phyloP scores from a whole-genome alignment of 495 filamentous ascomycete species.

The Lasiosphaeriaceae sp. region DNA sequence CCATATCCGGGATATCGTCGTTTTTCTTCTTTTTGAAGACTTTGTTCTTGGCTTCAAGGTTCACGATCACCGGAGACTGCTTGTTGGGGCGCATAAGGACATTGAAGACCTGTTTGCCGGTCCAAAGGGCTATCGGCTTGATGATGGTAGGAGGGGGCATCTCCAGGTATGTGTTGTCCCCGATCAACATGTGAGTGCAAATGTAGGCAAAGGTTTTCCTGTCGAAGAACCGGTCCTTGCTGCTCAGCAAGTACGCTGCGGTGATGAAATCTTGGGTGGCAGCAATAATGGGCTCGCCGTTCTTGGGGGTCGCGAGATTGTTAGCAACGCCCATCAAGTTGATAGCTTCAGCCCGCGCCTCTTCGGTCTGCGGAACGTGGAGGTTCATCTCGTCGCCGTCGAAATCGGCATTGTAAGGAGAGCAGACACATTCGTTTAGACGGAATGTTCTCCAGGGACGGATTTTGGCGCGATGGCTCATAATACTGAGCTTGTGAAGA shows the following conservation, averaged over 20 bases:
- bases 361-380: slow-evolving; percentile 96
- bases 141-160: slow-evolving; percentile 80
- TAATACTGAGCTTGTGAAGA: slow-evolving; percentile 95
- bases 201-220: slow-evolving; percentile 81
- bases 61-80: slow-evolving; percentile 73
- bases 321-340: slow-evolving; percentile 97
- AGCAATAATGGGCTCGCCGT: slow-evolving; percentile 96
- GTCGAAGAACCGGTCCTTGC: slow-evolving; percentile 90
- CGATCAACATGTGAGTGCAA: slow-evolving; percentile 90
- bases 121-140: slow-evolving; percentile 88
- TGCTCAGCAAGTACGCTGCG: slow-evolving; percentile 83
- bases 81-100: slow-evolving; percentile 91
- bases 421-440: slow-evolving; percentile 96
- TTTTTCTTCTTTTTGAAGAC: slow-evolving; percentile 56
- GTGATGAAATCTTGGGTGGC: slow-evolving; percentile 99
- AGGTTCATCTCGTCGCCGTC: slow-evolving; percentile 99
- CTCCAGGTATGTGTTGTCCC: slow-evolving; percentile 66
- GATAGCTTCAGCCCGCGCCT: slow-evolving; percentile 92
- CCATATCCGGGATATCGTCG: slow-evolving; percentile 63
- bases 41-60: slow-evolving; percentile 88
- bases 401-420: slow-evolving; percentile 99
- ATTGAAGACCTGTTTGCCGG: slow-evolving; percentile 96
- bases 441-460: slow-evolving; percentile 95
- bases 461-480: slow-evolving; percentile 88
- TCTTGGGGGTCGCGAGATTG: slow-evolving; percentile 92